Base-by-base conservation (phyloP, 495 filamentous ascomycete genomes). In the Xylaria intraflava region DNA sequence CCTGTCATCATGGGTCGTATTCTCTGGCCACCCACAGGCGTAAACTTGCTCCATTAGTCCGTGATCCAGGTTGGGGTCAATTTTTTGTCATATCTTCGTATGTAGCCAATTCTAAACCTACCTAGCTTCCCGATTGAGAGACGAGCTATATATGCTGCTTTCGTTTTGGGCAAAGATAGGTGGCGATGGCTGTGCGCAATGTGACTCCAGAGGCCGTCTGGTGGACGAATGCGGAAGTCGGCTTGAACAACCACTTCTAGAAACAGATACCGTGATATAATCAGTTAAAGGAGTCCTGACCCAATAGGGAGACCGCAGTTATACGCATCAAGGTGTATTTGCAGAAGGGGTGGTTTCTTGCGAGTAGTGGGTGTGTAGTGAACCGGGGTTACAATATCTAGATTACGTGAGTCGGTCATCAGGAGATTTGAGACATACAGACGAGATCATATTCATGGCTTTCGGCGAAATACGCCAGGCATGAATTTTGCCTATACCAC, bases 241-340 rank as follows among this genome's bases (percentile, higher is more conserved):
- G 33, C 14, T 53, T 20, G 31, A 14, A 30, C 3, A 40, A 27
- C 10, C 17, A 12, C 22, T 40, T 29, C 51, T 14, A 53, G 43
- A 46, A 46, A 46, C n/a, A 46, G 42, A 53, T 9, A 23, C 38
- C 42, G 51, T 53, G 43, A 53, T 46, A 27, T 30, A 33, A 53
- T 46, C n/a, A 4, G 6, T 27, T 5, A 22, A 40, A 31, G 42
- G 38, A 46, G 39, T 17, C 9, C 42, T 39, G 42, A 12, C 36
- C 26, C 30, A 17, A 14, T 12, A 46, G 20, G 30, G 42, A 23
- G 14, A 23, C 23, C 39, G 42, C 26, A 19, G 40, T 33, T 42
- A 30, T 40, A 52, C 36, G 29, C 49, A 36, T 44, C 20, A 7
- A 6, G 17, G 19, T 31, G 17, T 33, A 38, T 38, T 17, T 38